Base-by-base conservation (phyloP, 768 basidiomycete genomes). In the Sporobolomyces pararoseus region DNA sequence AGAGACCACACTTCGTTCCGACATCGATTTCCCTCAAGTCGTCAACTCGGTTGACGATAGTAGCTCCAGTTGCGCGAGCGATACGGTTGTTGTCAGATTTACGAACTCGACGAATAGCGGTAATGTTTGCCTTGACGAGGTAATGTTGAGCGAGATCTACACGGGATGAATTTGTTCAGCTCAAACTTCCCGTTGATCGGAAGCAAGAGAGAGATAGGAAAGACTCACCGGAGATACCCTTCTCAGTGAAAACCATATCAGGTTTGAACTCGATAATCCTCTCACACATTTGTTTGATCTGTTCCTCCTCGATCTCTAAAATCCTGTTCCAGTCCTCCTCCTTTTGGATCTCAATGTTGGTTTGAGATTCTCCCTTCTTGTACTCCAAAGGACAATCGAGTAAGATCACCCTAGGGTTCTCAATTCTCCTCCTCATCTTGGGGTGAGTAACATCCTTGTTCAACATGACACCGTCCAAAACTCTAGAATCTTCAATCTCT, bases 391-490 rank as follows among this genome's bases (percentile, higher is more conserved):
- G 93, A 79, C 94, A 98, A 70, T 78, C 77, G 47, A 98, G 82
- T 47, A 98, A 80, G 29, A 98, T 82, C 57, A 99, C 89, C 17
- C 94, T 82, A 4, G 95, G 96, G 73, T 91, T 89, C 70, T 83
- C 85, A 79, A 98, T 98, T 74, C 91, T 83, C 65, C 96, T 80
- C 63, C 95, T 83, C 96, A 98, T 99, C 75, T 90, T 87, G 14
- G 96, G 94, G 80, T 98, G 96, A 0, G 92, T 96, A 76, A 99
- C 89, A 78, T 98, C 96, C 84, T 99, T 98, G 86, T 98, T 99
- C 76, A 98, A 80, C 88, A 99, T 92, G 63, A 99, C 88, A 53
- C 96, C 95, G 62, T 84, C 85, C 65, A 98, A 80, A 5, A 98
- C 95, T 69, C 82, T 81, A 68, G 89, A 90, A 69, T 94, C 85